Evolutionary conservation across 306 rosid species (phyloP), one percentile per base, ranked within the genome.

Genomic region (Trifolium fragiferum): DNA sequence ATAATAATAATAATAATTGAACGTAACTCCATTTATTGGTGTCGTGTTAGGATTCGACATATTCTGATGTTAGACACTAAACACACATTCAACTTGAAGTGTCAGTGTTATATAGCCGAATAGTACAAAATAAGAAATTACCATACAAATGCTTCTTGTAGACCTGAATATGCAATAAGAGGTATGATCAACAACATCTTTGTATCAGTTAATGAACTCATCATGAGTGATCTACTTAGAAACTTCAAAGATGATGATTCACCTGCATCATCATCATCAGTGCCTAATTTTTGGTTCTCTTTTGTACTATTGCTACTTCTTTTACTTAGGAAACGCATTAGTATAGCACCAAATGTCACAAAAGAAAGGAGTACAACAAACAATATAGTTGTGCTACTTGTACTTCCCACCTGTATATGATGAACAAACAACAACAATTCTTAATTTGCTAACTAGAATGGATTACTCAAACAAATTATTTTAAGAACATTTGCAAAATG

Each of bases 121-220:
- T 11, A 10, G 27, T 40, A 67, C n/a, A 37, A 72, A 40, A 55
- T 63, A 44, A 72, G 83, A 81, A 76, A 74, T 87, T 88, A 93
- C 98, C 98, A 93, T 18, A 84, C 98, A 84, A 93, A 93, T 75
- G 98, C 96, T 70, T 88, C 94, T 59, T 93, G 97, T 72, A 93
- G 87, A 72, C 98, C 98, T 57, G 98, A 91, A 84, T 91, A 93
- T 41, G 94, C 91, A 44, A 91, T 87, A 43, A 93, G 97, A 47
- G 97, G 98, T 75, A 93, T 85, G 89, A 71, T 51, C 87, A 91
- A 83, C 75, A 93, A 70, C 96, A 93, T 91, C 84, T 90, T 80
- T 49, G 59, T 72, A 76, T 88, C 88, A 70, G 81, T 63, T 69
- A 93, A 49, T 6, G 91, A 88, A 84, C 80, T 66, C 73, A 79